Evolutionary conservation across 352 stramenopile species (phyloP).

Genomic region (Thraustochytrium striatum): DNA sequence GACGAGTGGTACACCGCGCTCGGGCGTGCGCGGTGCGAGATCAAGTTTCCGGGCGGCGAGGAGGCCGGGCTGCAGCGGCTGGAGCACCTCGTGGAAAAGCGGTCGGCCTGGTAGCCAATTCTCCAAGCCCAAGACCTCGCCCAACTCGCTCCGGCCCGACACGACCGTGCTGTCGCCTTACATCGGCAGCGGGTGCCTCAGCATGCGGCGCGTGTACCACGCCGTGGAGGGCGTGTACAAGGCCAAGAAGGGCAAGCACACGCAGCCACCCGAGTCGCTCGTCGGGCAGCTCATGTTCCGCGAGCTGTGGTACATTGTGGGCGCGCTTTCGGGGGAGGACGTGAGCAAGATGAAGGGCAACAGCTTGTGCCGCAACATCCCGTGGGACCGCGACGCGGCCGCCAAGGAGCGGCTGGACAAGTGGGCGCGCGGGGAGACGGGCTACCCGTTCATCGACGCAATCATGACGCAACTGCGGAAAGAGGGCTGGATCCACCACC

Average conservation of each 20-base stretch:
- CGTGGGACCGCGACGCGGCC: constrained; percentile 75
- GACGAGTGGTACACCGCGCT: constrained; percentile 8
- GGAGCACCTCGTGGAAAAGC: constrained; percentile 64
- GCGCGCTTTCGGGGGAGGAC: constrained; percentile 65
- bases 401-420: constrained; percentile 70
- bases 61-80: constrained; percentile 60
- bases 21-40: background rate
- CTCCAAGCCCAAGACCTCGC: constrained; percentile 94
- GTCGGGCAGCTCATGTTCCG: constrained; percentile 90
- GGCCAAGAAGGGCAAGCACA: constrained; percentile 24
- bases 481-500: constrained; percentile 69
- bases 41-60: constrained; percentile 56
- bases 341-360: constrained; percentile 92
- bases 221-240: constrained; percentile 70
- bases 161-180: constrained; percentile 93
- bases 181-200: constrained; percentile 87
- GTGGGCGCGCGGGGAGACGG: constrained; percentile 89
- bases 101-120: constrained; percentile 83
- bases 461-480: constrained; percentile 87
- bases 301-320: constrained; percentile 86
- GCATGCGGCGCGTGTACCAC: constrained; percentile 80
- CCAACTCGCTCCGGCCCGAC: constrained; percentile 78
- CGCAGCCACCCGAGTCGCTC: constrained; percentile 81
- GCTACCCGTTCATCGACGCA: constrained; percentile 94
- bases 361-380: constrained; percentile 78